Evolutionary conservation across 1,139 yeast genomes (phyloP), one percentile per base, ranked within the genome.

Genomic region (Tardiomyces blankii): DNA sequence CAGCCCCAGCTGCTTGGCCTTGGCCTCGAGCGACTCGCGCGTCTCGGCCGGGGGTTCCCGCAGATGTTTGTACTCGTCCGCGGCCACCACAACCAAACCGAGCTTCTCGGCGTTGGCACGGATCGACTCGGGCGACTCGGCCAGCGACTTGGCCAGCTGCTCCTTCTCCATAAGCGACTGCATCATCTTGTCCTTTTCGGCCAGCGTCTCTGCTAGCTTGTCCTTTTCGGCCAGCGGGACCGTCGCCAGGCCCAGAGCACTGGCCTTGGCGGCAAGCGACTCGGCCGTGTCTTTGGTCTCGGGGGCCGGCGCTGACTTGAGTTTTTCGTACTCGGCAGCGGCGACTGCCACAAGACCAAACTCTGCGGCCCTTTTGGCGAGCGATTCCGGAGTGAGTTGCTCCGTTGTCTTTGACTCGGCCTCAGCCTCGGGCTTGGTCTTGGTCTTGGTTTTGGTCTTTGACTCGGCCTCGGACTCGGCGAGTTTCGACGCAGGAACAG

Each of bases 11-110:
- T 14, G 35, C 16, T 14, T 30, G 16, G 35, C 35, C 35, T 9
- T 30, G 5, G 35, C 35, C 12, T 30, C 35, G 5, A 30, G 35
- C 5, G 35, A 30, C 5, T 30, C 35, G 16, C 35, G 35, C n/a
- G 35, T 30, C 12, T 41, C 38, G 4, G 23, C 35, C 11, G 5
- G 9, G 16, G 35, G 35, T 5, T 14, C 42, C 27, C 18, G 1
- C 14, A 63, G 54, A 30, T 51, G 53, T 28, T 53, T 51, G 46
- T 58, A 56, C 32, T 61, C 62, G n/a, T 50, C 53, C 12, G 44
- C 41, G 1, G 57, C 42, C 16, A 63, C 43, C 2, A 57, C 52
- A n/a, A 52, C 55, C 11, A 48, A 35, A 12, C 52, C 55, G 19
- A 47, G 44, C 11, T 33, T 41, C 8, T 40, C 38, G 8, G 56